These are phyloP conservation scores for Pichia sp. DNA, from an alignment of 1,139 yeast species.

Conservation along the genomic window DNA sequence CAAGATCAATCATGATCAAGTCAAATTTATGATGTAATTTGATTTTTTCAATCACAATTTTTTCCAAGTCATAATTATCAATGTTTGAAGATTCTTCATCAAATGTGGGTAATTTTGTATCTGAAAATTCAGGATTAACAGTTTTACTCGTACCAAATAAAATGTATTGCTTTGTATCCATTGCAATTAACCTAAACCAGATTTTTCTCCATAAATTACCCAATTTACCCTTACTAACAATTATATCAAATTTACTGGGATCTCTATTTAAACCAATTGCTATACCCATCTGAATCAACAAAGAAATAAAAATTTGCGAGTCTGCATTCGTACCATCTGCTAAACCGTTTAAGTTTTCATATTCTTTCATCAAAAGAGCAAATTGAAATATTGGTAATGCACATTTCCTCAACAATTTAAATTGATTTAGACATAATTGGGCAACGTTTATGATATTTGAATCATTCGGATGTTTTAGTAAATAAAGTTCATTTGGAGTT, in stretches of 20 bases:
- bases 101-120: constrained; percentile 34
- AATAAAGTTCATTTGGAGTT: constrained; percentile 35
- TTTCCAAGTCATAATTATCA: constrained; percentile 24
- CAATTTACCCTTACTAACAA: constrained; percentile 17
- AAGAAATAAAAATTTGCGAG: constrained; percentile 38
- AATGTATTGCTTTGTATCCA: constrained; percentile 34
- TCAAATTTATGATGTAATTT: constrained; percentile 17
- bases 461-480: constrained; percentile 44
- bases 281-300: constrained; percentile 43
- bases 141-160: constrained; percentile 38
- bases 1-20: constrained; percentile 14
- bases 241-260: constrained; percentile 33
- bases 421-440: constrained; percentile 47
- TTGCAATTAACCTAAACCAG: constrained; percentile 42
- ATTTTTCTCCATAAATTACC: constrained; percentile 44
- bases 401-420: constrained; percentile 42
- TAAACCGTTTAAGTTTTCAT: constrained; percentile 36
- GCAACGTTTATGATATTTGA: constrained; percentile 43
- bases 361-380: constrained; percentile 39
- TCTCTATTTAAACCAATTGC: constrained; percentile 51
- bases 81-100: constrained; percentile 21
- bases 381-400: constrained; percentile 47
- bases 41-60: constrained; percentile 21
- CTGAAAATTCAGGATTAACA: constrained; percentile 32
- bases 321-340: constrained; percentile 40